phyloP scores from a whole-genome alignment of 768 basidiomycete genomes.

The Mycena vitilis region DNA sequence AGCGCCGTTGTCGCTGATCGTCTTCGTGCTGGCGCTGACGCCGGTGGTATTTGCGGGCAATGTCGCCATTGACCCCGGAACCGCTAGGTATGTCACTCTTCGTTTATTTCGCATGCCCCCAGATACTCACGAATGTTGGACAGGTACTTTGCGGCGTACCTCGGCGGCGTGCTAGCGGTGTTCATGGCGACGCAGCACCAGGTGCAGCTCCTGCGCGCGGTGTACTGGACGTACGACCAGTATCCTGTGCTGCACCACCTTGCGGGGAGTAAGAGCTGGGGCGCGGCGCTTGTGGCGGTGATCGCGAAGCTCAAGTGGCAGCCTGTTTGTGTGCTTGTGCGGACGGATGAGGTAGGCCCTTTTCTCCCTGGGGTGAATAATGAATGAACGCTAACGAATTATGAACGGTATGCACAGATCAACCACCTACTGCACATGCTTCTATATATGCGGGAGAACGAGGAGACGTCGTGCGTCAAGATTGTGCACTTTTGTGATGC shows the following conservation, averaged over 20 bases:
- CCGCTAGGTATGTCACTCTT: conserved; percentile 57
- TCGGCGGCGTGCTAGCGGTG: conserved; percentile 58
- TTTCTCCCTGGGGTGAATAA: too few relatives aligned
- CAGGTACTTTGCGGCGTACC: conserved; percentile 75
- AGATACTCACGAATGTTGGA: neutral
- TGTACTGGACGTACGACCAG: conserved; percentile 76
- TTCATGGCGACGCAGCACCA: conserved; percentile 67
- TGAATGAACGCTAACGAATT: too few relatives aligned
- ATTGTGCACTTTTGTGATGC: conserved; percentile 73
- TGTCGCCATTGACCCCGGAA: conserved; percentile 65
- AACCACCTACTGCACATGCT: conserved; percentile 73
- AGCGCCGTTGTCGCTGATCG: conserved; percentile 55
- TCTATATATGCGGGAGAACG: conserved; percentile 73
- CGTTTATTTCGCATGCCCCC: too few relatives aligned
- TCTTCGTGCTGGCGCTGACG: conserved; percentile 56
- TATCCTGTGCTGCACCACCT: conserved; percentile 58
- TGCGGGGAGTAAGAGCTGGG: conserved; percentile 54
- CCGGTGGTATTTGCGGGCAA: conserved; percentile 67
- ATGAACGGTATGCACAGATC: conserved; percentile 59
- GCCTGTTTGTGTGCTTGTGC: conserved; percentile 70
- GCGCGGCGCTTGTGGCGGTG: conserved; percentile 51
- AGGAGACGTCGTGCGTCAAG: conserved; percentile 77
- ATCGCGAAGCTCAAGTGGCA: conserved; percentile 63
- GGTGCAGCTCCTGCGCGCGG: conserved; percentile 60
- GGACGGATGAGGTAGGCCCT: conserved; percentile 62